phyloP scores from a whole-genome alignment of 176 grass and related monocot species.

The Oryza meyeriana region DNA sequence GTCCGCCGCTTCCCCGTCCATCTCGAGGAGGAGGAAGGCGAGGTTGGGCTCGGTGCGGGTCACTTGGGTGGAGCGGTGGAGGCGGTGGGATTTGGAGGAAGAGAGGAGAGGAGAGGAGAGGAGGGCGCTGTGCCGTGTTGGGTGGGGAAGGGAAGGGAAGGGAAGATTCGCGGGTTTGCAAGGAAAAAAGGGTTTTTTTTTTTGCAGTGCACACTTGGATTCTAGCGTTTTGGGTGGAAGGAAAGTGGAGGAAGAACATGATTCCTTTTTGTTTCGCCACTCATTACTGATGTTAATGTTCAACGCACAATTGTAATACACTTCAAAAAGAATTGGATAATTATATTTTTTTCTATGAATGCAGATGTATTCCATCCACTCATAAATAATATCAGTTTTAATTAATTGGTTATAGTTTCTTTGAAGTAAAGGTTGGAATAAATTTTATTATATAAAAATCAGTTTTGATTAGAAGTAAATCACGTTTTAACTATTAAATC shows the following conservation, averaged over 20 bases:
- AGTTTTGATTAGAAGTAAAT: too few relatives aligned
- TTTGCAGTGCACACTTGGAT: constrained; percentile 11
- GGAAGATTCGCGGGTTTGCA: constrained; percentile 33
- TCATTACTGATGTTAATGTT: background rate
- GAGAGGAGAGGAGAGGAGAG: background rate
- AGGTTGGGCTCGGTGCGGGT: background rate
- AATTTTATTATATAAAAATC: too few relatives aligned
- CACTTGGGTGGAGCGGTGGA: background rate
- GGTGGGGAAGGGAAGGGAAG: constrained; percentile 23
- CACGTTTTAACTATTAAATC: too few relatives aligned
- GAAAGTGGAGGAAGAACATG: constrained; percentile 8
- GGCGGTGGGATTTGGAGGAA: background rate
- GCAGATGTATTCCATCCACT: too few relatives aligned
- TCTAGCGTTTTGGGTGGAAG: background rate
- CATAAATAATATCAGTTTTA: too few relatives aligned
- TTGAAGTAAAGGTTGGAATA: too few relatives aligned
- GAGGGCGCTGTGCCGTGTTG: constrained; percentile 24
- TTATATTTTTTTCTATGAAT: too few relatives aligned
- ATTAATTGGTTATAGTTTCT: too few relatives aligned
- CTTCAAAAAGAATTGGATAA: too few relatives aligned
- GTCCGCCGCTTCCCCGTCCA: constrained; percentile 49
- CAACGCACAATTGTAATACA: too few relatives aligned
- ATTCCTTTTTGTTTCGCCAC: constrained; percentile 23
- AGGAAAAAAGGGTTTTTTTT: constrained; percentile 6
- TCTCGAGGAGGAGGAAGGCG: background rate